Evolutionary conservation across 2,329 filamentous ascomycete species (phyloP).

Genomic region (Knoxdaviesia capensis): DNA sequence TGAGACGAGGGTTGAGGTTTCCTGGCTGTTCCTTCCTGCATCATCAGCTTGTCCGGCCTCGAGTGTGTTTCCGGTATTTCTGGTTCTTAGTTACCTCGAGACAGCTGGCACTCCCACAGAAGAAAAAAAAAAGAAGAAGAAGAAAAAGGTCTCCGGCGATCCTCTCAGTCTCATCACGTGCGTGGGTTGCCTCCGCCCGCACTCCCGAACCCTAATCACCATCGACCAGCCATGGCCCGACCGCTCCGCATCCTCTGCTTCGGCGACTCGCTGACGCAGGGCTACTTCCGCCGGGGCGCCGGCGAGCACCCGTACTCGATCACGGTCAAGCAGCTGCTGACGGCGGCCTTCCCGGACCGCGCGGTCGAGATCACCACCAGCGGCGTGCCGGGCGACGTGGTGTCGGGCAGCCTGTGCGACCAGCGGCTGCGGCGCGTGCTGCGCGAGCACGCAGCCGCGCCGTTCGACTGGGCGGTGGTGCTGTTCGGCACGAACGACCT

Average conservation of each 20-base stretch:
- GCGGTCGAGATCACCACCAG: slow-evolving; percentile 22
- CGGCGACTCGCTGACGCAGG: slow-evolving; percentile 42
- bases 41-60: no score
- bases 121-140: no score
- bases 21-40: no score
- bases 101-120: no score
- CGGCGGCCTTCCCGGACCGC: slow-evolving; percentile 21
- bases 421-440: no score
- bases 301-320: slow-evolving; percentile 31
- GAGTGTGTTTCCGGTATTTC: no score
- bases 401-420: slow-evolving; percentile 8
- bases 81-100: no score
- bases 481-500: slow-evolving; percentile 49
- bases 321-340: slow-evolving; percentile 24
- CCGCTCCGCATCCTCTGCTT: slow-evolving; percentile 39
- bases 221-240: slow-evolving; percentile 8
- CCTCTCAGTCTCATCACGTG: no score
- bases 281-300: slow-evolving; percentile 23
- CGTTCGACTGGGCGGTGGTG: slow-evolving; percentile 40
- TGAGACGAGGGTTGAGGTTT: no score
- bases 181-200: no score
- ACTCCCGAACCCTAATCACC: no score
- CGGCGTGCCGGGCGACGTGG: slow-evolving; percentile 31
- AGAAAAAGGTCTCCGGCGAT: no score
- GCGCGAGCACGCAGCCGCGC: slow-evolving; percentile 1